Evolutionary conservation across 257 asterid genomes (phyloP).

Genomic region (Solanum clarkiae): DNA sequence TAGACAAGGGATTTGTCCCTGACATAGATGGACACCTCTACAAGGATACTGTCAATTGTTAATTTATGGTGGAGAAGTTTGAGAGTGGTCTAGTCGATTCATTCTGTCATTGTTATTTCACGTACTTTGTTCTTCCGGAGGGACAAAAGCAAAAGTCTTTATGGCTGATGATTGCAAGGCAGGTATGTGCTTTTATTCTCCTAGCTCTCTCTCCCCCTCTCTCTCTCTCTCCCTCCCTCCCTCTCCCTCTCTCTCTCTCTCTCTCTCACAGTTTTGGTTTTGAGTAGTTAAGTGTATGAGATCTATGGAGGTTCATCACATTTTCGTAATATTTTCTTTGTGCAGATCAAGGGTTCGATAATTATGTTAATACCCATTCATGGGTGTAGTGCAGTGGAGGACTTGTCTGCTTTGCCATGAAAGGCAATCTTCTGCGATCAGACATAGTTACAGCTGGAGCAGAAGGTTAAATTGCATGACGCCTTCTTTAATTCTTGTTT

Average conservation of each 20-base stretch:
- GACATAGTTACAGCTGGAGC: not conserved
- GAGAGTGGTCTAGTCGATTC: not conserved
- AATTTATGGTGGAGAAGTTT: not conserved
- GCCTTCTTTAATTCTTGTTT: not conserved
- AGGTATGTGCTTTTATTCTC: not conserved
- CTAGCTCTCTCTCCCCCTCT: not conserved
- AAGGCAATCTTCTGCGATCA: not conserved
- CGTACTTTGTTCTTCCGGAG: not conserved
- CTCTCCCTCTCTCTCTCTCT: not conserved
- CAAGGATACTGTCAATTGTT: constrained; percentile 10
- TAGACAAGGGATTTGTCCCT: constrained; percentile 79
- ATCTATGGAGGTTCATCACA: not conserved
- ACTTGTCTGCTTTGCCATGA: not conserved
- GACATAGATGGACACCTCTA: constrained; percentile 77
- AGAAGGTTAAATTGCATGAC: not conserved
- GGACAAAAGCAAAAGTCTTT: not conserved
- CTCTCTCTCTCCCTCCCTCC: not conserved
- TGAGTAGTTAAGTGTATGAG: not conserved
- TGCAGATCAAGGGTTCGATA: not conserved
- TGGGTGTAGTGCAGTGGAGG: not conserved
- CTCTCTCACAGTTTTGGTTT: not conserved
- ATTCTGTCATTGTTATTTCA: not conserved
- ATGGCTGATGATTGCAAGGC: not conserved
- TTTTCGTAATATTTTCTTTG: not conserved
- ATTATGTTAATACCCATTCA: not conserved